Percentiles rank a stretch among this genome's conserved stretches.
Evolutionary conservation across 495 filamentous ascomycete genomes (phyloP).

Genomic region (Xylaria flabelliformis): DNA sequence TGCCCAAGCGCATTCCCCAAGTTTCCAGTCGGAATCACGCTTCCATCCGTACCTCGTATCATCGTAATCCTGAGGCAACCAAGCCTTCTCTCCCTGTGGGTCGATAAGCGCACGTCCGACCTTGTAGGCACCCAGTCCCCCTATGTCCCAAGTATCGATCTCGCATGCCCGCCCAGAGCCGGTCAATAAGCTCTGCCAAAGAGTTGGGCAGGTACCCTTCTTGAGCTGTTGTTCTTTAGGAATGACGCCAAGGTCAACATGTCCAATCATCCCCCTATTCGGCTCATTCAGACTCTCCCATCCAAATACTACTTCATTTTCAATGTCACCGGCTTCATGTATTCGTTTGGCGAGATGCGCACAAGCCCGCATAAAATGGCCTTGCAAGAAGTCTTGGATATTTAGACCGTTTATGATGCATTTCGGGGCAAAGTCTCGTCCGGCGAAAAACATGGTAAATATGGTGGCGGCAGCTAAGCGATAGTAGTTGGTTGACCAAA

Average conservation of each 20-base stretch:
- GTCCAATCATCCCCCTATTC: conserved; percentile 86
- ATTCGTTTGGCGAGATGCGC: conserved; percentile 82
- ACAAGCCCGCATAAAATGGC: conserved; percentile 81
- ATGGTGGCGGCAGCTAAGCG: conserved; percentile 87
- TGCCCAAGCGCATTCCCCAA: conserved; percentile 95
- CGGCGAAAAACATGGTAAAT: conserved; percentile 93
- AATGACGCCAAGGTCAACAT: conserved; percentile 79
- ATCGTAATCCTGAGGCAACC: conserved; percentile 81
- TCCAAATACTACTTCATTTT: conserved; percentile 86
- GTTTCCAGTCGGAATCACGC: conserved; percentile 83
- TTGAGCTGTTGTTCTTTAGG: conserved; percentile 90
- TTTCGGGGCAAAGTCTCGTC: conserved; percentile 92
- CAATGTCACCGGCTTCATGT: conserved; percentile 87
- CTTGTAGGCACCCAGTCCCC: conserved; percentile 88
- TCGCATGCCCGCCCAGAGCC: conserved; percentile 91
- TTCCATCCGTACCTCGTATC: conserved; percentile 90
- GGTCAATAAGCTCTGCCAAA: conserved; percentile 91
- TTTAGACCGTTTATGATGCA: conserved; percentile 94
- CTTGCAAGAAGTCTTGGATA: conserved; percentile 94
- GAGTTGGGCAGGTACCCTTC: conserved; percentile 91
- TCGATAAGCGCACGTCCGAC: conserved; percentile 83
- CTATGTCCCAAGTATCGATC: conserved; percentile 90
- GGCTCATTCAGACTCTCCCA: conserved; percentile 98
- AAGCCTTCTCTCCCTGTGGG: conserved; percentile 82
- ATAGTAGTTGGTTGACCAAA: conserved; percentile 97